Evolutionary conservation across 2,329 filamentous ascomycete species (phyloP).

Genomic region (Fusarium robinianum): DNA sequence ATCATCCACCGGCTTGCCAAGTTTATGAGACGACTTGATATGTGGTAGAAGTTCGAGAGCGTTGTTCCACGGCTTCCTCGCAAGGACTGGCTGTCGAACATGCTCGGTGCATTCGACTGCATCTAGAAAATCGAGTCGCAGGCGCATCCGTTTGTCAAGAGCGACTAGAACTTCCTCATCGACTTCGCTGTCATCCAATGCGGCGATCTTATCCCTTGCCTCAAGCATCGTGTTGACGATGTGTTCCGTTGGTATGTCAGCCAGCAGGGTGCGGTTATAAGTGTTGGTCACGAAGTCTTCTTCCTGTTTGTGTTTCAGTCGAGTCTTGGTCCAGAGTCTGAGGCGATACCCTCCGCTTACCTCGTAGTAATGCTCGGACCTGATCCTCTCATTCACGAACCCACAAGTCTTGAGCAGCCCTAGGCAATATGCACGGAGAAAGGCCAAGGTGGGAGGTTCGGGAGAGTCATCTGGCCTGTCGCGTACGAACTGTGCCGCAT

Average conservation of each 20-base stretch:
- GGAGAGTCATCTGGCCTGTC: constrained; percentile 35
- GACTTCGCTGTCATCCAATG: constrained; percentile 45
- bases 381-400: constrained; percentile 76
- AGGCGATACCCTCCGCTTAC: constrained; percentile 45
- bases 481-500: constrained; percentile 66
- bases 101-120: constrained; percentile 55
- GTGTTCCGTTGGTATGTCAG: constrained; percentile 61
- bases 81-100: constrained; percentile 51
- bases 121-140: constrained; percentile 67
- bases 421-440: constrained; percentile 85
- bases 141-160: constrained; percentile 65
- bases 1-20: constrained; percentile 70
- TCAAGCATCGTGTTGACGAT: constrained; percentile 59
- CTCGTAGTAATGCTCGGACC: constrained; percentile 88
- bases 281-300: constrained; percentile 96
- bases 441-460: constrained; percentile 53
- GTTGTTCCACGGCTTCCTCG: constrained; percentile 56
- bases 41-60: constrained; percentile 55
- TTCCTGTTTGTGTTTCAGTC: constrained; percentile 59
- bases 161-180: constrained; percentile 54
- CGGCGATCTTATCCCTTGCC: constrained; percentile 57
- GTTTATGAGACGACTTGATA: constrained; percentile 62
- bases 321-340: no score
- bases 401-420: constrained; percentile 82
- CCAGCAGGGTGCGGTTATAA: constrained; percentile 78